Percentiles rank a stretch among this genome's conserved stretches.
Conservation (phyloP, 768 basidiomycete genomes). For the Termitomyces sp. region DNA sequence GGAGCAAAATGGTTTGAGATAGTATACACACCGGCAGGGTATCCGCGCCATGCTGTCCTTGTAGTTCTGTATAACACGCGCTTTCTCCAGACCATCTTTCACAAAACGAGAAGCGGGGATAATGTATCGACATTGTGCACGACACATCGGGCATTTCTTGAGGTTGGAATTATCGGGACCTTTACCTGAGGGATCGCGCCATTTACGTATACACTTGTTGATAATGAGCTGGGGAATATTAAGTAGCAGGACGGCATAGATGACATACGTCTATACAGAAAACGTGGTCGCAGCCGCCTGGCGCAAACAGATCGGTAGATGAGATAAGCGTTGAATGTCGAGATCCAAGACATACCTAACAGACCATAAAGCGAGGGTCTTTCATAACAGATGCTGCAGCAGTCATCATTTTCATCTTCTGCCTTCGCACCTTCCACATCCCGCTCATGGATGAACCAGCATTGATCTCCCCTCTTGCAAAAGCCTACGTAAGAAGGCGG, state of each 20-base stretch:
- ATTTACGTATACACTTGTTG: constrained; percentile 68
- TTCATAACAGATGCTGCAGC: constrained; percentile 74
- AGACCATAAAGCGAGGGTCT: constrained; percentile 65
- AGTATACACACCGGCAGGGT: constrained; percentile 52
- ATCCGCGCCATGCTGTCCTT: constrained; percentile 70
- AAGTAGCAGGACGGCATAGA: neutral
- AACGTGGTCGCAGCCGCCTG: constrained; percentile 71
- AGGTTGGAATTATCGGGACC: constrained; percentile 47
- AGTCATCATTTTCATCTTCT: constrained; percentile 38
- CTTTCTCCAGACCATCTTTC: constrained; percentile 49
- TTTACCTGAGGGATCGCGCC: constrained; percentile 62
- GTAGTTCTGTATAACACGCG: constrained; percentile 46
- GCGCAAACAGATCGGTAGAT: neutral
- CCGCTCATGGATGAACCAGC: constrained; percentile 67
- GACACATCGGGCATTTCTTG: constrained; percentile 80
- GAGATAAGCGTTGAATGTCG: no score
- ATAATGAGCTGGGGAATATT: neutral
- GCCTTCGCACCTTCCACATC: constrained; percentile 3
- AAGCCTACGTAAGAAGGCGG: constrained; percentile 39
- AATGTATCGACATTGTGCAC: constrained; percentile 58
- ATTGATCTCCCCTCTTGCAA: constrained; percentile 62
- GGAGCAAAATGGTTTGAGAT: neutral
- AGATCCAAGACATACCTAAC: constrained; percentile 38
- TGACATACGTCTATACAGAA: constrained; percentile 64
- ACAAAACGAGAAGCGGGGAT: constrained; percentile 71